Evolutionary conservation across 352 stramenopile genomes (phyloP).

Genomic region (Phytophthora cactorum): DNA sequence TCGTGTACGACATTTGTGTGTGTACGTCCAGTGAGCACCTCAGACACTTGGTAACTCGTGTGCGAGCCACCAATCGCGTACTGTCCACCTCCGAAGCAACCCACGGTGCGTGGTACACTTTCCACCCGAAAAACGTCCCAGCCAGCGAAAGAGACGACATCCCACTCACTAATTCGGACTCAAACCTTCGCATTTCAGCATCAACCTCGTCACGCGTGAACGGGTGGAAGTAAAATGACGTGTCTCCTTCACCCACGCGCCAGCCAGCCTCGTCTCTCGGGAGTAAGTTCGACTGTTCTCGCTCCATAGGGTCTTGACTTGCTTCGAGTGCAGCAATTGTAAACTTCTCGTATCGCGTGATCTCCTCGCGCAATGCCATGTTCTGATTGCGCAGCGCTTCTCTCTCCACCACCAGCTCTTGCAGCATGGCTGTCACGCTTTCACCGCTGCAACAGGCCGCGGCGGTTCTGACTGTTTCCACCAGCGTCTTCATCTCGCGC

Average conservation of each 20-base stretch:
- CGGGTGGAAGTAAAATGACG: slow-evolving; percentile 42
- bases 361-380: slow-evolving; percentile 29
- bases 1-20: slow-evolving; percentile 23
- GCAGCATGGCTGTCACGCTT: slow-evolving; percentile 11
- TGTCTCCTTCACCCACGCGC: slow-evolving; percentile 19
- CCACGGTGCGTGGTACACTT: slow-evolving; percentile 27
- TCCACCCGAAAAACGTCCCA: slow-evolving; percentile 38
- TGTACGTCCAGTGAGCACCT: slow-evolving; percentile 20
- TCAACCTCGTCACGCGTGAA: slow-evolving; percentile 28
- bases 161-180: slow-evolving; percentile 4
- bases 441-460: slow-evolving; percentile 9
- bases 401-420: slow-evolving; percentile 32
- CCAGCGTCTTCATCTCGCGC: slow-evolving; percentile 32
- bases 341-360: slow-evolving; percentile 33
- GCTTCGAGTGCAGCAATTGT: slow-evolving; percentile 17
- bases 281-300: slow-evolving; percentile 18
- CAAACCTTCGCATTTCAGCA: slow-evolving; percentile 24
- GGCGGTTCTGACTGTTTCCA: slow-evolving; percentile 6
- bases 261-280: slow-evolving; percentile 11
- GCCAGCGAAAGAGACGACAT: slow-evolving; percentile 8
- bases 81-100: slow-evolving; percentile 32
- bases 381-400: slow-evolving; percentile 41
- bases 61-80: slow-evolving; percentile 12
- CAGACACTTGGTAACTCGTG: slow-evolving; percentile 21
- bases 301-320: slow-evolving; percentile 25